Evolutionary conservation across 2,329 filamentous ascomycete genomes (phyloP).

Genomic region (Stemphylium lycopersici): DNA sequence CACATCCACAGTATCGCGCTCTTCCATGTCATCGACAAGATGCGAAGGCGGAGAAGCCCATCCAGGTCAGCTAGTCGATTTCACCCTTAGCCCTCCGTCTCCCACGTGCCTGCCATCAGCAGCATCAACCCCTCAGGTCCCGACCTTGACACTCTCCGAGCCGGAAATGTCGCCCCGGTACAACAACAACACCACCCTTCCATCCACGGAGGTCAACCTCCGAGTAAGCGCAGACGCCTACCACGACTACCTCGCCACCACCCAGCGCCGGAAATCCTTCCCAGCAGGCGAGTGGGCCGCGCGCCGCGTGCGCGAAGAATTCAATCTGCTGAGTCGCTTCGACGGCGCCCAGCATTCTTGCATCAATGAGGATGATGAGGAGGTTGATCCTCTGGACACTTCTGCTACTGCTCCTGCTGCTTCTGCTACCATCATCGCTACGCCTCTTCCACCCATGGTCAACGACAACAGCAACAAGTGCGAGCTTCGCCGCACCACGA

Average conservation of each 20-base stretch:
- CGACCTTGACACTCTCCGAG: neutral
- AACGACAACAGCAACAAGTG: neutral
- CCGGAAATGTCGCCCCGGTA: neutral
- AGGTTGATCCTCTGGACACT: neutral
- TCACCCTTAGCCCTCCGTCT: slow-evolving; percentile 2
- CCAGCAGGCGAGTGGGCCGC: slow-evolving; percentile 6
- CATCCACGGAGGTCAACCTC: slow-evolving; percentile 7
- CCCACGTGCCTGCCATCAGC: neutral
- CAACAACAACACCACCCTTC: neutral
- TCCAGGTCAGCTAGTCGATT: slow-evolving; percentile 20
- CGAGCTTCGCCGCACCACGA: slow-evolving; percentile 7
- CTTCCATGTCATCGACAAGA: neutral
- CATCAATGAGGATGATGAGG: neutral
- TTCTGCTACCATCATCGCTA: neutral
- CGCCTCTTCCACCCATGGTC: neutral
- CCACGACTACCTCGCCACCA: slow-evolving; percentile 15
- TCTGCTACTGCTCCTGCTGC: too few species aligned
- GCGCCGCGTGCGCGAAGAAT: slow-evolving; percentile 2
- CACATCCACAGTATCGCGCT: too few species aligned
- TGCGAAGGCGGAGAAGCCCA: slow-evolving; percentile 10
- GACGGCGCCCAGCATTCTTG: neutral
- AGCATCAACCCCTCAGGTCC: neutral
- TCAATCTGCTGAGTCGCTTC: slow-evolving; percentile 6
- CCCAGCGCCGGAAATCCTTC: slow-evolving; percentile 17
- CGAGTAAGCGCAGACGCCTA: slow-evolving; percentile 6